phyloP scores from a whole-genome alignment of 2,329 filamentous ascomycete genomes.

The Pseudopithomyces maydicus region DNA sequence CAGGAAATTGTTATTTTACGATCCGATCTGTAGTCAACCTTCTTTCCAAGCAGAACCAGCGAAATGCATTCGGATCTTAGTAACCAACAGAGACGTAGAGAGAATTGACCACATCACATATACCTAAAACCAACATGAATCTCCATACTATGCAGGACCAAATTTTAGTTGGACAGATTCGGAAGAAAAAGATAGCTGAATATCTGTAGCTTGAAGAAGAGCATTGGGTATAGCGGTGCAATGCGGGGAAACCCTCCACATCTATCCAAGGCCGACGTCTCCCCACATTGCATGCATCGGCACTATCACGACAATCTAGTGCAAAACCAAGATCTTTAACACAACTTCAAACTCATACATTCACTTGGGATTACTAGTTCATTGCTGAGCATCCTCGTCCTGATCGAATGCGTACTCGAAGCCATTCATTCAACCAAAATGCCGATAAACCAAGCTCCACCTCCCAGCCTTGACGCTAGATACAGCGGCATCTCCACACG shows the following conservation, averaged over 20 bases:
- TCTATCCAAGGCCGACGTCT: background rate
- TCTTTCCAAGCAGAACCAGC: too few species aligned
- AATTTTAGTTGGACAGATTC: too few species aligned
- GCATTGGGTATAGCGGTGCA: background rate
- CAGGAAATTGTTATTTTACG: too few species aligned
- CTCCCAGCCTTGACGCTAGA: slow-evolving; percentile 18
- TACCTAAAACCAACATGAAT: too few species aligned
- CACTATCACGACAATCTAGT: background rate
- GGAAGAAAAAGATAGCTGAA: background rate
- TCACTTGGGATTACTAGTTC: too few species aligned
- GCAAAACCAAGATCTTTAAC: background rate
- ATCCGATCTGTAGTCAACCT: too few species aligned
- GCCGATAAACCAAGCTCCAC: slow-evolving; percentile 9
- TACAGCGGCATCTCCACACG: slow-evolving; percentile 23
- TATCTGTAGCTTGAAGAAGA: background rate
- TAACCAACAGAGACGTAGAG: too few species aligned
- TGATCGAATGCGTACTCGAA: background rate
- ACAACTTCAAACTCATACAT: background rate
- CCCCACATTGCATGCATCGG: slow-evolving; percentile 2
- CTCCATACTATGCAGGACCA: too few species aligned
- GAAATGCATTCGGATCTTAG: too few species aligned
- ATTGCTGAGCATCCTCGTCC: too few species aligned
- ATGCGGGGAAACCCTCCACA: slow-evolving; percentile 1
- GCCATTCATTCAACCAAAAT: background rate
- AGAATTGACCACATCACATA: too few species aligned